Percentiles rank a stretch among this genome's conserved stretches.
Evolutionary conservation across 306 rosid genomes (phyloP).

Genomic region (Myrica gale): DNA sequence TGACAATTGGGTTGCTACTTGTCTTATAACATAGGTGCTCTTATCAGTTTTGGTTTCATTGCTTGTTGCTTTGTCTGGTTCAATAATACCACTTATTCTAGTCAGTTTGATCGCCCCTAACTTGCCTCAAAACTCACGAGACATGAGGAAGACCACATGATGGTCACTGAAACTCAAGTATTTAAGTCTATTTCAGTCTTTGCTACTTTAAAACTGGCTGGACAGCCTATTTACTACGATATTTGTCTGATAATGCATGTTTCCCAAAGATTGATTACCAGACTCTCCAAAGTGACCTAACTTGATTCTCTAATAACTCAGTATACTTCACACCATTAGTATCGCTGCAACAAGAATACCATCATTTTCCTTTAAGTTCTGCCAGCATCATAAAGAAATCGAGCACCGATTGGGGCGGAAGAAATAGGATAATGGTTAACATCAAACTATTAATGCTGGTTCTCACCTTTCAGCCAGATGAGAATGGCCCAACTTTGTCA

Average conservation of each 20-base stretch:
- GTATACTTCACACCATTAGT: background rate
- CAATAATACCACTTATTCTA: too few species aligned
- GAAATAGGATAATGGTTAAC: background rate
- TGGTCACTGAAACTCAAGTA: background rate
- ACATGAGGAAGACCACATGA: background rate
- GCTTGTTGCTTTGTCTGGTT: too few species aligned
- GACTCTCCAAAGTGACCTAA: background rate
- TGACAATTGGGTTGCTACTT: background rate
- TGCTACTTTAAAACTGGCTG: background rate
- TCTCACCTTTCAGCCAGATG: slow-evolving; percentile 65
- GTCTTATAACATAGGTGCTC: too few species aligned
- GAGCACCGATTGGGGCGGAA: background rate
- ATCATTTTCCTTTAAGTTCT: slow-evolving; percentile 1
- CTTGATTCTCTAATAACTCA: slow-evolving; percentile 3
- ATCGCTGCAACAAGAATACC: background rate
- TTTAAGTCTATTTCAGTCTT: background rate
- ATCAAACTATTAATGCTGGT: slow-evolving; percentile 11
- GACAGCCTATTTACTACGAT: background rate
- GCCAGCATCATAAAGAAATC: slow-evolving; percentile 16
- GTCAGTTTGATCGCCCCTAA: background rate
- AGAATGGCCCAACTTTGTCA: slow-evolving; percentile 52
- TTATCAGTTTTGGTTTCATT: too few species aligned
- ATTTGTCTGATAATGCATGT: background rate
- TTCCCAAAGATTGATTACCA: background rate
- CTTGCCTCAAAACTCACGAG: slow-evolving; percentile 2